Conservation (phyloP, 306 rosid genomes). For the Crotalaria pallida region DNA sequence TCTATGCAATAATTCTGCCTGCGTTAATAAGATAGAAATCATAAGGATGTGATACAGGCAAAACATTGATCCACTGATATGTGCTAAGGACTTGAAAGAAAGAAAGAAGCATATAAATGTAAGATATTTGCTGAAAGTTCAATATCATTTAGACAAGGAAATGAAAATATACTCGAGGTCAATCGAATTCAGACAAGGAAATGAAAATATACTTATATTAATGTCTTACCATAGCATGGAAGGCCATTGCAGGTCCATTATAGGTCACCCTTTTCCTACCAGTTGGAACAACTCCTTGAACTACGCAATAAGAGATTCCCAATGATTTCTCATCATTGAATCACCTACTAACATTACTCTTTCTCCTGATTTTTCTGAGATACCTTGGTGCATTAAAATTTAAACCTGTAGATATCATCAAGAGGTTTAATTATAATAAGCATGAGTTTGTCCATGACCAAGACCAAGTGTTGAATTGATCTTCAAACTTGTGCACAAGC, state of each 20-base stretch:
- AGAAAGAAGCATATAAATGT: background rate
- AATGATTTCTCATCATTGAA: slow-evolving; percentile 82
- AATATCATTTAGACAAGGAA: no score
- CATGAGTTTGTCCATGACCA: background rate
- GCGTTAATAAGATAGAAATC: slow-evolving; percentile 10
- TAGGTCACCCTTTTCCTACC: slow-evolving; percentile 57
- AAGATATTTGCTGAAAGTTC: background rate
- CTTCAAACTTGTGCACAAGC: background rate
- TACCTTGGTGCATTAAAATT: slow-evolving; percentile 65
- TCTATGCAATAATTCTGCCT: slow-evolving; percentile 87
- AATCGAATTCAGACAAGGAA: background rate
- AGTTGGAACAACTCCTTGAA: slow-evolving; percentile 73
- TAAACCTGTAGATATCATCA: slow-evolving; percentile 35
- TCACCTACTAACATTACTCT: slow-evolving; percentile 88
- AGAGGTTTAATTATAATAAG: background rate
- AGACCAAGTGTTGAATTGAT: background rate
- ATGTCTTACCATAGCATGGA: slow-evolving; percentile 64
- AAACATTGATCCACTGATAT: background rate
- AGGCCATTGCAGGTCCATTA: slow-evolving; percentile 70
- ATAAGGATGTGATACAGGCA: slow-evolving; percentile 1
- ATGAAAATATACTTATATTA: background rate
- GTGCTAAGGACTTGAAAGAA: background rate
- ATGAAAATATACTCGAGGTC: no score
- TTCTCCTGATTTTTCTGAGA: slow-evolving; percentile 69
- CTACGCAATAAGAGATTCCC: slow-evolving; percentile 86